phyloP scores from a whole-genome alignment of 352 stramenopile species.

The Phytophthora citricola region DNA sequence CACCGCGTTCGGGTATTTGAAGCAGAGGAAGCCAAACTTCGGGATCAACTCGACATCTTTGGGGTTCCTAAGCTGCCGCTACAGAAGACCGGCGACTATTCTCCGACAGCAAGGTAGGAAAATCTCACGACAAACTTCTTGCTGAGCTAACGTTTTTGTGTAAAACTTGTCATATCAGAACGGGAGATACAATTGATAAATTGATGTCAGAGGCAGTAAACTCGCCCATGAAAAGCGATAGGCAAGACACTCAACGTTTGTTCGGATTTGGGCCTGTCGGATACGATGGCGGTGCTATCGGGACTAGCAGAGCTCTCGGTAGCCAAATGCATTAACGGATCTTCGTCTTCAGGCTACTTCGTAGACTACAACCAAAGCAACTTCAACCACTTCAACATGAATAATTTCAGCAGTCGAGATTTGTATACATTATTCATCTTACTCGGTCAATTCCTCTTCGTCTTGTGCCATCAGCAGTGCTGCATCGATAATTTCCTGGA shows the following conservation, averaged over 20 bases:
- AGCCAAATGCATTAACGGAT: not conserved
- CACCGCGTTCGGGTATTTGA: conserved; percentile 65
- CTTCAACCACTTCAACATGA: conserved; percentile 14
- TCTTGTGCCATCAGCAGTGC: conserved; percentile 65
- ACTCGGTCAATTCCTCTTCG: conserved; percentile 58
- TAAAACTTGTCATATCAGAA: conserved; percentile 1
- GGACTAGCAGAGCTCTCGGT: conserved; percentile 5
- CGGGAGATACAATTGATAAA: conserved; percentile 61
- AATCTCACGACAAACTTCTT: not conserved
- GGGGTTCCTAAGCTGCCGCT: conserved; percentile 57
- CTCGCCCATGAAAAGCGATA: conserved; percentile 26
- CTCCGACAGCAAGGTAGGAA: conserved; percentile 21
- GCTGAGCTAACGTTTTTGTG: not conserved
- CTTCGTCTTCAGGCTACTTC: not conserved
- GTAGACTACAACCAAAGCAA: not conserved
- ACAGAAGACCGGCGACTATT: conserved; percentile 23
- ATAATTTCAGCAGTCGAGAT: conserved; percentile 16
- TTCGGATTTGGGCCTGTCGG: conserved; percentile 2
- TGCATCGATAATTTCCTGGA: conserved; percentile 60
- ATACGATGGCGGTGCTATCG: conserved; percentile 6
- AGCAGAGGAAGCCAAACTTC: conserved; percentile 56
- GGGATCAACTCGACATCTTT: conserved; percentile 69
- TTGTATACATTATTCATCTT: conserved; percentile 30
- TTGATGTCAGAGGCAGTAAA: conserved; percentile 36
- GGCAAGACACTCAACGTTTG: conserved; percentile 16